phyloP scores from a whole-genome alignment of 345 rosid species.

The Brassica rapa region DNA sequence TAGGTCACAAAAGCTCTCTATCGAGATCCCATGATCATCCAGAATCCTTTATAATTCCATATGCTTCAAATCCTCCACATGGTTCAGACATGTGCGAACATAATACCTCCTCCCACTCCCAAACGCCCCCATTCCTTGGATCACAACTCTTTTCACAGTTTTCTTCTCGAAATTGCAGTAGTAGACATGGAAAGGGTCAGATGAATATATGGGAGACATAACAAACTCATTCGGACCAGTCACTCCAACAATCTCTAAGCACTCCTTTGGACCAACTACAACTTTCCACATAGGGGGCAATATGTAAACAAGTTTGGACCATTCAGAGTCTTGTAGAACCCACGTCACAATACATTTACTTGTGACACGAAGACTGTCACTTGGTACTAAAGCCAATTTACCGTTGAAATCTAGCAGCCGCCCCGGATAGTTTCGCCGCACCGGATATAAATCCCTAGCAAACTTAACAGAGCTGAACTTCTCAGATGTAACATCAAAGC shows the following conservation, averaged over 20 bases:
- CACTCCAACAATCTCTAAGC: not conserved
- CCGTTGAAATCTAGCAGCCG: not conserved
- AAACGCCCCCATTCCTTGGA: not conserved
- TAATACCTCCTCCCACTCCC: not conserved
- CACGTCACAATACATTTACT: not conserved
- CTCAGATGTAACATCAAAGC: not conserved
- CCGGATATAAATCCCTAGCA: not conserved
- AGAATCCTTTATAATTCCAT: not conserved
- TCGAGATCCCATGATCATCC: not conserved
- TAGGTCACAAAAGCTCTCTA: too few species aligned
- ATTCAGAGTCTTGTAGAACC: not conserved
- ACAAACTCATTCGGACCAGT: not conserved
- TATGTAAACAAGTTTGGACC: not conserved
- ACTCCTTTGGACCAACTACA: not conserved
- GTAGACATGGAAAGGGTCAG: not conserved
- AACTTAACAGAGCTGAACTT: not conserved
- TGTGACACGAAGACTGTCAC: not conserved
- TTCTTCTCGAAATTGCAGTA: not conserved
- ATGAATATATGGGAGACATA: not conserved
- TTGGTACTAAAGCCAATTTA: not conserved
- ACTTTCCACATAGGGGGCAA: not conserved
- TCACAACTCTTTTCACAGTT: not conserved
- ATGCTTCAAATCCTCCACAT: not conserved
- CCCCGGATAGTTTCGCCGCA: too few species aligned
- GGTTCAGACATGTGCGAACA: not conserved